Evolutionary conservation across 2,329 filamentous ascomycete species (phyloP).

Genomic region (Didymellaceae sp.): DNA sequence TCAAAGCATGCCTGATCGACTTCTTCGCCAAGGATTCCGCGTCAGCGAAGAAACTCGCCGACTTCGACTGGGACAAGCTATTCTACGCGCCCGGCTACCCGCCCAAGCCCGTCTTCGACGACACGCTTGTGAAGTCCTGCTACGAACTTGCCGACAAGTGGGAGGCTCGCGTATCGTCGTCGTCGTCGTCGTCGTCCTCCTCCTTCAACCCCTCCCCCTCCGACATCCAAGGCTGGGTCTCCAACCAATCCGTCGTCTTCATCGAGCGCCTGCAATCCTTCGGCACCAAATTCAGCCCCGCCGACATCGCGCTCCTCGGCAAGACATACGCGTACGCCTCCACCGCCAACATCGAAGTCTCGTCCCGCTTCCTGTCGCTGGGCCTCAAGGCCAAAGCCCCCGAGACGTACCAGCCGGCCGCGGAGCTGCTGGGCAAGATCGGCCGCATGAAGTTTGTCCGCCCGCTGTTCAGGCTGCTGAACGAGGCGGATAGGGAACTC

Average conservation of each 20-base stretch:
- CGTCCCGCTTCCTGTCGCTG: conserved; percentile 79
- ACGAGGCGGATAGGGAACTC: conserved; percentile 74
- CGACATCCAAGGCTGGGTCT: conserved; percentile 77
- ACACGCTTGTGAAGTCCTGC: conserved; percentile 82
- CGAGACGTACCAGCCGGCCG: conserved; percentile 72
- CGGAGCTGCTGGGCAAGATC: conserved; percentile 77
- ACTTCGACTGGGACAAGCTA: conserved; percentile 87
- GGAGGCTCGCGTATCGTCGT: conserved; percentile 60
- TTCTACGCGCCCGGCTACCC: conserved; percentile 91
- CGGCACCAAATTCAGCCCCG: conserved; percentile 65
- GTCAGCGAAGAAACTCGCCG: conserved; percentile 66
- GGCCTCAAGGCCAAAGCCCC: conserved; percentile 76
- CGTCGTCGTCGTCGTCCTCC: conserved; percentile 19
- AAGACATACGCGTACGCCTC: conserved; percentile 70
- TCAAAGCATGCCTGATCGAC: conserved; percentile 83
- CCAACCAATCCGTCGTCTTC: conserved; percentile 92
- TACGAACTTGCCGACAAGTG: conserved; percentile 84
- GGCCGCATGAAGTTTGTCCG: conserved; percentile 98
- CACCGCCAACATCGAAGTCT: conserved; percentile 87
- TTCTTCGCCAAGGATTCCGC: conserved; percentile 78
- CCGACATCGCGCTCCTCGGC: conserved; percentile 75
- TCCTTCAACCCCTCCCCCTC: conserved; percentile 66
- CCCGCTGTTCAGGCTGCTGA: conserved; percentile 78
- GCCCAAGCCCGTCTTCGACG: conserved; percentile 90
- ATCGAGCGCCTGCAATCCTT: conserved; percentile 79